phyloP scores from a whole-genome alignment of 306 rosid species.

The Vachellia collinsii region DNA sequence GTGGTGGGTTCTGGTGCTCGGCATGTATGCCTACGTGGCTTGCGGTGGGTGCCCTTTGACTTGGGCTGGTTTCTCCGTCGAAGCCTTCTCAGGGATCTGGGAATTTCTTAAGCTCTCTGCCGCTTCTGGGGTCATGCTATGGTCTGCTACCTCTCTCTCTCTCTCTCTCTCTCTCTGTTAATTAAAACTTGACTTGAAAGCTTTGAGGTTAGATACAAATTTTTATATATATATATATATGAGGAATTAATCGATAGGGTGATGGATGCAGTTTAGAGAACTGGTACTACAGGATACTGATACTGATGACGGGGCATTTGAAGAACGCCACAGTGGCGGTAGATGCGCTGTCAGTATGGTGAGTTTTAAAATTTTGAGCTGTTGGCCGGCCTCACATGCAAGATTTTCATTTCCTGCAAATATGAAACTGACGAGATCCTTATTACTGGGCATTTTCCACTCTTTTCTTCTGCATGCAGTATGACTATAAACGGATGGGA shows the following conservation, averaged over 20 bases:
- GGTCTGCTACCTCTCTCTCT: neutral
- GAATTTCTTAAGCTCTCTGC: constrained; percentile 28
- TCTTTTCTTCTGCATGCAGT: constrained; percentile 43
- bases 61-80: constrained; percentile 14
- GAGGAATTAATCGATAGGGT: neutral
- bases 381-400: neutral
- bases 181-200: neutral
- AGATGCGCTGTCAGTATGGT: constrained; percentile 83
- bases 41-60: constrained; percentile 20
- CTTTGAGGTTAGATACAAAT: neutral
- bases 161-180: neutral
- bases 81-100: constrained; percentile 14
- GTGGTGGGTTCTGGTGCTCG: constrained; percentile 18
- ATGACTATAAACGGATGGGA: constrained; percentile 86
- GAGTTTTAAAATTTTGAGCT: neutral
- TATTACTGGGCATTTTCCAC: neutral
- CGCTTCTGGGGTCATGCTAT: constrained; percentile 29
- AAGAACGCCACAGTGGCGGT: constrained; percentile 68
- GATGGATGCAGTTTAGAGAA: constrained; percentile 59
- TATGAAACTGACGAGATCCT: neutral
- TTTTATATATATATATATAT: no score
- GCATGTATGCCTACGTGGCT: constrained; percentile 8
- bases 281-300: constrained; percentile 73
- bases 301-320: constrained; percentile 71
- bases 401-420: neutral